These are phyloP conservation scores for Apiospora malaysiana DNA, from an alignment of 2,329 filamentous ascomycete genomes.

Conservation along the genomic window DNA sequence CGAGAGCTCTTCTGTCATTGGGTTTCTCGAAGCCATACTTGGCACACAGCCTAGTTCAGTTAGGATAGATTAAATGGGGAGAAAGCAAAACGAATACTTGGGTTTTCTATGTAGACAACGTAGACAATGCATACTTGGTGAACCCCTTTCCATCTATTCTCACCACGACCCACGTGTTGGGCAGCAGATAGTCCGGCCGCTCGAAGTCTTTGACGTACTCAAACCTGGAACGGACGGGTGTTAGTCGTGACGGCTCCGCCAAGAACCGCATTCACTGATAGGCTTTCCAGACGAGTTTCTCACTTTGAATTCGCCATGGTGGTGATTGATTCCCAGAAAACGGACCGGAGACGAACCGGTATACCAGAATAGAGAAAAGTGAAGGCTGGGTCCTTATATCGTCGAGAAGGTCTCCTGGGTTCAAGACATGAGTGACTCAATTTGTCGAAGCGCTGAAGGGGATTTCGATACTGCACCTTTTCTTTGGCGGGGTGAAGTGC, in stretches of 20 bases:
- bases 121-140: slow-evolving; percentile 71
- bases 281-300: not conserved
- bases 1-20: slow-evolving; percentile 84
- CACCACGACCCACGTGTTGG: slow-evolving; percentile 95
- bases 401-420: not conserved
- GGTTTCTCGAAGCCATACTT: slow-evolving; percentile 90
- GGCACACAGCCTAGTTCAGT: slow-evolving; percentile 53
- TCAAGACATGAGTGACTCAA: not conserved
- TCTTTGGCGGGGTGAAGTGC: slow-evolving; percentile 20
- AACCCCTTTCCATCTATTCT: slow-evolving; percentile 94
- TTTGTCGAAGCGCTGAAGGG: not conserved
- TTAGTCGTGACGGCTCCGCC: slow-evolving; percentile 27
- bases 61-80: not conserved
- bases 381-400: not conserved
- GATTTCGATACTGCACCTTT: slow-evolving; percentile 1
- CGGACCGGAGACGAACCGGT: not conserved
- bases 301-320: slow-evolving; percentile 6
- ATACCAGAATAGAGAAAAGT: not conserved
- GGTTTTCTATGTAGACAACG: no score
- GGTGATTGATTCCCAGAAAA: not conserved
- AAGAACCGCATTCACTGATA: not conserved
- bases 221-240: slow-evolving; percentile 62
- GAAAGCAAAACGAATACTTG: no score
- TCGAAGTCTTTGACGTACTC: slow-evolving; percentile 95
- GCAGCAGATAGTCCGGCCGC: slow-evolving; percentile 77